Conservation (phyloP, 2,329 filamentous ascomycete genomes). For the Fusarium sp. region DNA sequence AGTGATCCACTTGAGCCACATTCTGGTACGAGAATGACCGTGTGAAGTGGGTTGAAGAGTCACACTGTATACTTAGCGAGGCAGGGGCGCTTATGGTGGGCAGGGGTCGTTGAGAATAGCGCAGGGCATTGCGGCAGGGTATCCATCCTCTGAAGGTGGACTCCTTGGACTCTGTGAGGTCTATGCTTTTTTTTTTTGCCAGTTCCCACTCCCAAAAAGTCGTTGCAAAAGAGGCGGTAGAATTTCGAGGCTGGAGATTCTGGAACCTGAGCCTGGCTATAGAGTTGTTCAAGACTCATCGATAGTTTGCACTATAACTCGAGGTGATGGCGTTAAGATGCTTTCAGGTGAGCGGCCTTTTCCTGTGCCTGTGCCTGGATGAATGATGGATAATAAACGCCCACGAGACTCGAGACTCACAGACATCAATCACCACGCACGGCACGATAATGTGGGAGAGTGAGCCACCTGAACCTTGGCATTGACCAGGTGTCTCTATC, state of each 20-base stretch:
- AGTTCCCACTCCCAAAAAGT: conserved; percentile 12
- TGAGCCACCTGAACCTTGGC: conserved; percentile 39
- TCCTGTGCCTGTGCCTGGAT: neutral
- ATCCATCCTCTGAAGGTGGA: conserved; percentile 4
- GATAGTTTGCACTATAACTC: neutral
- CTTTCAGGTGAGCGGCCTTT: neutral
- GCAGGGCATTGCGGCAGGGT: conserved; percentile 24
- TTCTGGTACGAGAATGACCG: conserved; percentile 42
- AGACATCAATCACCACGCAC: neutral
- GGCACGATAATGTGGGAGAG: neutral
- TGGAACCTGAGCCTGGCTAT: conserved; percentile 6
- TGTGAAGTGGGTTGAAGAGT: neutral
- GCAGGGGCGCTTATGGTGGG: conserved; percentile 36
- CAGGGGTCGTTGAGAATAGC: conserved; percentile 24
- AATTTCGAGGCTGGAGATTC: conserved; percentile 16
- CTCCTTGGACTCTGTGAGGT: neutral
- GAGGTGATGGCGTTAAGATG: neutral
- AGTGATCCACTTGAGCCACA: conserved; percentile 41
- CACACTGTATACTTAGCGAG: conserved; percentile 41
- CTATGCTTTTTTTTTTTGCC: neutral
- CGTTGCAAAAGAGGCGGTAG: conserved; percentile 33
- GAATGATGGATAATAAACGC: neutral
- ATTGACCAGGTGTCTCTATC: conserved; percentile 10
- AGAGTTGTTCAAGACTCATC: conserved; percentile 10
- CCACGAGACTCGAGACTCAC: neutral